These are phyloP conservation scores for Odonthalia washingtoniensis DNA, from an alignment of 31 red algal species.

Conservation along the genomic window DNA sequence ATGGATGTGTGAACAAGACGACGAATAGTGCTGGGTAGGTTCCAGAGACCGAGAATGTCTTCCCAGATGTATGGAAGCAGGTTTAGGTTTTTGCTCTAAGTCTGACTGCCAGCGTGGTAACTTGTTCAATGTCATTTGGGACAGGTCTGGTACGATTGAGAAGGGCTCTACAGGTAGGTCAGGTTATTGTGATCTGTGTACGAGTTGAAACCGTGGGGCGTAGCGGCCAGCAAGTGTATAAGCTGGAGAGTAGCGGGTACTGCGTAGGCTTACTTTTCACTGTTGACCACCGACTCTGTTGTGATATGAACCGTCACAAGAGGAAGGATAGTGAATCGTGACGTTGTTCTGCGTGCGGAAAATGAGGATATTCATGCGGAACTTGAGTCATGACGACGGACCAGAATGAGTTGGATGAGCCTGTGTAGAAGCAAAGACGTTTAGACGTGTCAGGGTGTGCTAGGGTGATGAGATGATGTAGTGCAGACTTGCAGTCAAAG, in stretches of 20 bases:
- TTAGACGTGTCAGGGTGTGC: not conserved
- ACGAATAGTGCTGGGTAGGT: not conserved
- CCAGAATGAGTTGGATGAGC: slow-evolving; percentile 4
- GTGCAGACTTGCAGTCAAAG: slow-evolving; percentile 22
- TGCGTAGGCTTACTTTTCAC: slow-evolving; percentile 4
- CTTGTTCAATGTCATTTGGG: not conserved
- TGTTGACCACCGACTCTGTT: not conserved
- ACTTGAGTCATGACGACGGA: slow-evolving; percentile 12
- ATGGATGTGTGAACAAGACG: not conserved
- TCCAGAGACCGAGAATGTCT: not conserved
- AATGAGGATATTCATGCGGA: not conserved
- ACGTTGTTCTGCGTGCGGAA: not conserved
- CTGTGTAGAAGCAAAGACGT: slow-evolving; percentile 5
- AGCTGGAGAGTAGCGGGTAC: not conserved
- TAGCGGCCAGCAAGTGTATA: slow-evolving; percentile 7
- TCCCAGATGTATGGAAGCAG: slow-evolving; percentile 18
- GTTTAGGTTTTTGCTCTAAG: slow-evolving; percentile 7
- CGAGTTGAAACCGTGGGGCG: not conserved
- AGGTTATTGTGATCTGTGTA: slow-evolving; percentile 42
- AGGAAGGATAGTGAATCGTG: not conserved
- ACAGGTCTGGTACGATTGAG: not conserved
- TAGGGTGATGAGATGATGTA: not conserved
- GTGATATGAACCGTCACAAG: not conserved
- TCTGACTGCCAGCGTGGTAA: not conserved
- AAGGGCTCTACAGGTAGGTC: not conserved